Evolutionary conservation across 139 green algal genomes (phyloP), one percentile per base, ranked within the genome.

Genomic region (Trebouxia sp.): DNA sequence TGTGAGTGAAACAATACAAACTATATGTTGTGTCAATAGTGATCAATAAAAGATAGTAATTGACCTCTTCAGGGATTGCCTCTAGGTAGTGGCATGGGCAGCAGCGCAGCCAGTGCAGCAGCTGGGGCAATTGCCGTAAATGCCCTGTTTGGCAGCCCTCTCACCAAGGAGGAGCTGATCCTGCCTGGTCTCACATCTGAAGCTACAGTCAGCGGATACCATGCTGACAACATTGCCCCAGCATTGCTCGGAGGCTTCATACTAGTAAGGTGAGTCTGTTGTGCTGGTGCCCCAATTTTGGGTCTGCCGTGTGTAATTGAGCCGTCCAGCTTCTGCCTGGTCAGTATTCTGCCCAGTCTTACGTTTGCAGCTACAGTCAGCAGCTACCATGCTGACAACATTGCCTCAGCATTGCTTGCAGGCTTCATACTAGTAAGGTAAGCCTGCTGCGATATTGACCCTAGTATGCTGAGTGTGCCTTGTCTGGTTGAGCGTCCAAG

Each of bases 301-400:
- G n/a, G n/a, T n/a, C n/a, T n/a, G n/a, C n/a, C n/a, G n/a, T n/a
- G n/a, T n/a, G n/a, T n/a, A n/a, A n/a, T n/a, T n/a, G n/a, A n/a
- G n/a, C n/a, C n/a, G n/a, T n/a, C n/a, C n/a, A n/a, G n/a, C n/a
- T n/a, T n/a, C n/a, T n/a, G n/a, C n/a, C n/a, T n/a, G n/a, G n/a
- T n/a, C n/a, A n/a, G n/a, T n/a, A 90, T 99, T 5, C 78, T 87
- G 22, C 90, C 96, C 26, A 94, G 95, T 0, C 87, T 98, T 10
- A 82, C 85, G 26, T 90, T 85, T 32, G 96, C 98, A 82, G 94
- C 94, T 11, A 83, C 88, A 8, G 96, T 99, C 37, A 96, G 89
- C 78, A 96, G 96, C 14, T 99, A 98, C 87, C 96, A 99, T 80
- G 96, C 96, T 1, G 96, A 99, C 86, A 99, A 99, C 86, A 90